A percentile compares a stretch with the other conserved stretches of the same genome.
Conservation (phyloP, 2,329 filamentous ascomycete genomes). For the Talaromyces sp. region DNA sequence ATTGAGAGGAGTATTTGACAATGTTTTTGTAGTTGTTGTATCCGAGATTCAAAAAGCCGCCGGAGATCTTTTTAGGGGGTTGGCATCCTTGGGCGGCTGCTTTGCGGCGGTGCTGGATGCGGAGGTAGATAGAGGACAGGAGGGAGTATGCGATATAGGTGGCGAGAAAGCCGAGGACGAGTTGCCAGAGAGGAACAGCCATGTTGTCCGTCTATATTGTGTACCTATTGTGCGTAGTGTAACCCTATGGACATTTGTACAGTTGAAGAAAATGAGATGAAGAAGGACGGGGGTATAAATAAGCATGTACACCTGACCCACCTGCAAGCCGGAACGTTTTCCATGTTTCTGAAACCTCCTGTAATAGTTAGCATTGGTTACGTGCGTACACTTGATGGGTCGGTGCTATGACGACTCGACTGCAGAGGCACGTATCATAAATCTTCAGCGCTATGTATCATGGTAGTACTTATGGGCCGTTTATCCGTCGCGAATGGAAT, state of each 20-base stretch:
- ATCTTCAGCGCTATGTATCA: too few relatives aligned
- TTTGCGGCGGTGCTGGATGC: slow-evolving; percentile 6
- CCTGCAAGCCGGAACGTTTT: too few relatives aligned
- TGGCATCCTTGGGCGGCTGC: slow-evolving; percentile 11
- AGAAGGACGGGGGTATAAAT: background rate
- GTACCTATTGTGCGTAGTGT: background rate
- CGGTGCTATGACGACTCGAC: too few relatives aligned
- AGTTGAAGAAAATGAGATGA: background rate
- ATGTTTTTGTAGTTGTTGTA: background rate
- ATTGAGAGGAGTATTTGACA: background rate
- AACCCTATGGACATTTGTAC: background rate
- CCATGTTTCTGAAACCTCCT: too few relatives aligned
- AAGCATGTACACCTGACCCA: too few relatives aligned
- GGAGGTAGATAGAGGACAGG: background rate
- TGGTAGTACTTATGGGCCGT: too few relatives aligned
- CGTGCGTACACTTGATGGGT: too few relatives aligned
- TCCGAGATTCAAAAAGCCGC: background rate
- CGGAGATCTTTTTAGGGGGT: background rate
- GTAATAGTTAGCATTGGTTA: too few relatives aligned
- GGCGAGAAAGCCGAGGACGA: slow-evolving; percentile 3
- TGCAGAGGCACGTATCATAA: too few relatives aligned
- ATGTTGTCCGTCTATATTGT: background rate
- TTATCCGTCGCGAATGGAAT: background rate
- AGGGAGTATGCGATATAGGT: background rate
- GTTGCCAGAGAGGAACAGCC: slow-evolving; percentile 6